These are phyloP conservation scores for Xylaria grammica DNA, from an alignment of 495 filamentous ascomycete genomes.

Conservation along the genomic window DNA sequence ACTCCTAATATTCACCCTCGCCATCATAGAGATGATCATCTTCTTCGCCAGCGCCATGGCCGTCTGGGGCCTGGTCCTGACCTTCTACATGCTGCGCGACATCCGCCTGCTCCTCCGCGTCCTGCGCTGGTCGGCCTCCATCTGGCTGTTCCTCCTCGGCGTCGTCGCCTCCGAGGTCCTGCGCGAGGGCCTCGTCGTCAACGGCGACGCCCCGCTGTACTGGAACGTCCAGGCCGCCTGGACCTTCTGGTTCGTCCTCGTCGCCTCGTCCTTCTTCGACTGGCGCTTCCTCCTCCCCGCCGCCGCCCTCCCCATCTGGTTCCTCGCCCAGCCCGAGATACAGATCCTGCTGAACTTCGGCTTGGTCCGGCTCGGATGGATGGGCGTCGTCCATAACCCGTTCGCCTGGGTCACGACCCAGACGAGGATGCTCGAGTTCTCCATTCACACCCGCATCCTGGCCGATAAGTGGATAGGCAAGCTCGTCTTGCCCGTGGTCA, in stretches of 20 bases:
- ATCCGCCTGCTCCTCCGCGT: conserved; percentile 15
- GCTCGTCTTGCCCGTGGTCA: background rate
- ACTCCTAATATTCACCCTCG: too few relatives aligned
- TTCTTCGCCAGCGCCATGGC: conserved; percentile 16
- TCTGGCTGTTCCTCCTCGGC: conserved; percentile 23
- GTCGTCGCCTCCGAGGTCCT: conserved; percentile 16
- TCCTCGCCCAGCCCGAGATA: conserved; percentile 18
- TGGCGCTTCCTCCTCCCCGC: conserved; percentile 19
- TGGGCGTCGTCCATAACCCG: conserved; percentile 24
- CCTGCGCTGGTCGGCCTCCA: conserved; percentile 19
- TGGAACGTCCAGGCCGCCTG: conserved; percentile 18
- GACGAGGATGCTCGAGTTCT: background rate
- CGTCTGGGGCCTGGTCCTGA: conserved; percentile 22
- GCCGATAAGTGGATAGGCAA: background rate
- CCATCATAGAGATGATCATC: conserved; percentile 17
- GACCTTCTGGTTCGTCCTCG: conserved; percentile 17
- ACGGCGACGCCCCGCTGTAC: conserved; percentile 9
- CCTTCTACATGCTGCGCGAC: conserved; percentile 13
- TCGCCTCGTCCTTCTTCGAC: background rate
- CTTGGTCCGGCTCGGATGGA: conserved; percentile 24
- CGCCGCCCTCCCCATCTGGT: background rate
- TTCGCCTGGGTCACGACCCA: conserved; percentile 8
- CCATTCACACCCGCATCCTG: background rate
- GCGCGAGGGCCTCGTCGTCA: conserved; percentile 22
- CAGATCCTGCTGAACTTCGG: conserved; percentile 23